phyloP scores from a whole-genome alignment of 257 asterid species.

The Fraxinus anomala region DNA sequence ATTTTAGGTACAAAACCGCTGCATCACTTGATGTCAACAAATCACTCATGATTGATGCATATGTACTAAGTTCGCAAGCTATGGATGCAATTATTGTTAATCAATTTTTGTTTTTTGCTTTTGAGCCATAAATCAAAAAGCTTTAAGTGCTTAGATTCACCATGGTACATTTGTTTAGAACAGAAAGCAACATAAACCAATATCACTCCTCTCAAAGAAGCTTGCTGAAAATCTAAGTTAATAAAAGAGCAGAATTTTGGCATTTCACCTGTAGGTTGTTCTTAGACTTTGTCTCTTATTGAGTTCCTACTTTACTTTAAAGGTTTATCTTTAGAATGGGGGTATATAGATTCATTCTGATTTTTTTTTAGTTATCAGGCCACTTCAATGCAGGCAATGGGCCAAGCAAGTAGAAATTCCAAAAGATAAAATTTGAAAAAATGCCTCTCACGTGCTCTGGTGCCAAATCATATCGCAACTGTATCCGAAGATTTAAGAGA shows the following conservation, averaged over 20 bases:
- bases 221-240: not conserved
- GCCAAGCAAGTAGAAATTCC: not conserved
- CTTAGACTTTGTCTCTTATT: not conserved
- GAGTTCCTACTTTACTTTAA: not conserved
- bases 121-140: not conserved
- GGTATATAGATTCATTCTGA: not conserved
- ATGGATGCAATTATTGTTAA: not conserved
- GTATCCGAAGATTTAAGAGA: not conserved
- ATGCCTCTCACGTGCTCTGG: not conserved
- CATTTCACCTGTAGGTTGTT: not conserved
- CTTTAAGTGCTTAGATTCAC: not conserved
- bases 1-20: not conserved
- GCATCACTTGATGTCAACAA: not conserved
- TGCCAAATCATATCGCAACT: not conserved
- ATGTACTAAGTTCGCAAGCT: not conserved
- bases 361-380: not conserved
- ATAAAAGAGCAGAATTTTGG: not conserved
- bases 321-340: not conserved
- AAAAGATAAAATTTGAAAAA: not conserved
- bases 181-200: not conserved
- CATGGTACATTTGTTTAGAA: not conserved
- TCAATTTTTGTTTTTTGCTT: not conserved
- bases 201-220: not conserved
- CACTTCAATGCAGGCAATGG: not conserved
- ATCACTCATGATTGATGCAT: not conserved